phyloP scores from a whole-genome alignment of 169 alveolate genomes.

The Plasmodium fragile region DNA sequence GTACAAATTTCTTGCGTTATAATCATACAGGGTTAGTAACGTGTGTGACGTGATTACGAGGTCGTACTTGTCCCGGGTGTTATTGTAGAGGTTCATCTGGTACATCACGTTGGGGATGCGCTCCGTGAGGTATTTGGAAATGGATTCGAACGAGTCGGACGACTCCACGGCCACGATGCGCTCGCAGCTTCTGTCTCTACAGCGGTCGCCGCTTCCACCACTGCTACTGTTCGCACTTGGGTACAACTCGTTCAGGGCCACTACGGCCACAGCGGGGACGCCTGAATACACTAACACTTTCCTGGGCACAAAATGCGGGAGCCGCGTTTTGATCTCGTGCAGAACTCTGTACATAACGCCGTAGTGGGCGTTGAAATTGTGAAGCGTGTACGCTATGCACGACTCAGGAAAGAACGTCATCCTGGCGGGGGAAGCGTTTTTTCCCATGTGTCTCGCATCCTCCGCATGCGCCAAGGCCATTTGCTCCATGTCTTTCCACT shows the following conservation, averaged over 20 bases:
- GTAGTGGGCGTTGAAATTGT: conserved; percentile 86
- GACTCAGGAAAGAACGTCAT: conserved; percentile 46
- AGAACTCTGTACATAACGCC: conserved; percentile 85
- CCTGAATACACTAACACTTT: background rate
- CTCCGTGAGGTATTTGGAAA: conserved; percentile 78
- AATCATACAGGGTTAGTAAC: conserved; percentile 34
- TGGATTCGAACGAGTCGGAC: conserved; percentile 79
- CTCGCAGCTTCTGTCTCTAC: too few relatives aligned
- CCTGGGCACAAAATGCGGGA: conserved; percentile 69
- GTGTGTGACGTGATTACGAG: conserved; percentile 80
- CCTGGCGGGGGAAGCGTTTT: conserved; percentile 11
- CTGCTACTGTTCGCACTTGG: background rate
- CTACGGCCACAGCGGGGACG: conserved; percentile 67
- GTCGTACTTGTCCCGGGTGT: conserved; percentile 59
- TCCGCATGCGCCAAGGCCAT: conserved; percentile 82
- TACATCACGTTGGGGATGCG: conserved; percentile 69
- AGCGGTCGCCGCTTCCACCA: conserved; percentile 7
- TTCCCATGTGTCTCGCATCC: conserved; percentile 83
- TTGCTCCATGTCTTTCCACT: conserved; percentile 85
- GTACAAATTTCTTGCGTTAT: conserved; percentile 75
- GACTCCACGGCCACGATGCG: conserved; percentile 80
- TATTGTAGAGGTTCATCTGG: conserved; percentile 81
- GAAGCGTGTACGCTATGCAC: conserved; percentile 89
- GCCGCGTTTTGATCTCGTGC: conserved; percentile 78
- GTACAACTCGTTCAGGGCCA: conserved; percentile 66